Evolutionary conservation across 2,329 filamentous ascomycete genomes (phyloP).

Genomic region (Penicillium sp.): DNA sequence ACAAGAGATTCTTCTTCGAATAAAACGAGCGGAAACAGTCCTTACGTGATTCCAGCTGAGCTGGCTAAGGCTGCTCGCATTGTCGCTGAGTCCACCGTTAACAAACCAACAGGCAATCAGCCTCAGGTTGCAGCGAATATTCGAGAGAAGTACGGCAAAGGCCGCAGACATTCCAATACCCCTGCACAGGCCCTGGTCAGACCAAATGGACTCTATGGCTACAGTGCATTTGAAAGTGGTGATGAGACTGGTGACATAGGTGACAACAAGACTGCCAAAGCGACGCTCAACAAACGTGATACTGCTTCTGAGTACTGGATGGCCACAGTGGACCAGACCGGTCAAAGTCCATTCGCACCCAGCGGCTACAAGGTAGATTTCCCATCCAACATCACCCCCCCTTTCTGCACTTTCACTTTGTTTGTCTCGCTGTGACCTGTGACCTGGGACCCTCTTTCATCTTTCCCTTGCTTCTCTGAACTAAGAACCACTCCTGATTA

Average conservation of each 20-base stretch:
- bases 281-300: not conserved
- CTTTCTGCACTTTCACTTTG: not conserved
- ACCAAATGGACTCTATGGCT: not conserved
- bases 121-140: not conserved
- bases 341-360: constrained; percentile 5
- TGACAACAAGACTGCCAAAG: not conserved
- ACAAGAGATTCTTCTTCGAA: not conserved
- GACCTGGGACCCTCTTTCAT: not conserved
- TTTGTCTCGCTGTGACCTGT: not conserved
- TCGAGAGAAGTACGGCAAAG: not conserved
- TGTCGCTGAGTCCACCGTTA: constrained; percentile 8
- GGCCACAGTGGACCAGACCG: constrained; percentile 1
- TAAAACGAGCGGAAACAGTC: not conserved
- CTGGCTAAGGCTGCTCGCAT: constrained; percentile 14
- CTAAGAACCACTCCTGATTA: not conserved
- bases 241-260: not conserved
- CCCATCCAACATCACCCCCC: not conserved
- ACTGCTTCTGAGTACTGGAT: constrained; percentile 6
- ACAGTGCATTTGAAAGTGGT: not conserved
- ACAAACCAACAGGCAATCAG: not conserved
- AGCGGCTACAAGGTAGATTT: constrained; percentile 8
- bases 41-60: constrained; percentile 10
- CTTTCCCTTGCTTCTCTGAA: not conserved
- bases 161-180: not conserved
- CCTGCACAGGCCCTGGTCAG: not conserved